A percentile compares a stretch with the other conserved stretches of the same genome.
phyloP scores from a whole-genome alignment of 805 yeast genomes.

The Hemisphaericaspora nanyangensis region DNA sequence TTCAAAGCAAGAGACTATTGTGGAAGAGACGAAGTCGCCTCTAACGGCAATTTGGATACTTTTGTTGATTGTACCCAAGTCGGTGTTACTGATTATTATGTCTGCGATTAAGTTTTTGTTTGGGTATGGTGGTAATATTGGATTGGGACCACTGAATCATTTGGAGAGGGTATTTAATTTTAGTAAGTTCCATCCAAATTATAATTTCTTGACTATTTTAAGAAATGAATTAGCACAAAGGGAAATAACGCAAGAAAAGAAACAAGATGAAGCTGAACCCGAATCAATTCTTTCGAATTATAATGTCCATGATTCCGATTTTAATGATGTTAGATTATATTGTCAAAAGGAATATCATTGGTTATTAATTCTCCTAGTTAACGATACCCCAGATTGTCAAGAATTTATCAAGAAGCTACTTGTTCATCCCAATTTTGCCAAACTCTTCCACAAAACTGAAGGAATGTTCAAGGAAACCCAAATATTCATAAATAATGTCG shows the following conservation, averaged over 20 bases:
- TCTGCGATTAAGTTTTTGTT: conserved; percentile 28
- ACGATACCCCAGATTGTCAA: conserved; percentile 19
- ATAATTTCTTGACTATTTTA: conserved; percentile 8
- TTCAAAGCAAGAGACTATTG: conserved; percentile 1
- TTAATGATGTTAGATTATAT: conserved; percentile 27
- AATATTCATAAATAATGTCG: conserved; percentile 29
- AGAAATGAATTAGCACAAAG: neutral
- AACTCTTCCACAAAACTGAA: conserved; percentile 22
- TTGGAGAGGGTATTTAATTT: conserved; percentile 26
- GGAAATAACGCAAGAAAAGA: neutral
- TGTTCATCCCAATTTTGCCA: conserved; percentile 13
- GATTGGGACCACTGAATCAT: conserved; percentile 11
- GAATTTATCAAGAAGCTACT: conserved; percentile 16
- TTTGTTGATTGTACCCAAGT: conserved; percentile 52
- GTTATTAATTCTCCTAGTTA: conserved; percentile 30
- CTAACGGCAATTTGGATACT: conserved; percentile 44
- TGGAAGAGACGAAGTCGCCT: conserved; percentile 9
- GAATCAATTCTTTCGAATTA: conserved; percentile 3
- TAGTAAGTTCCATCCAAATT: conserved; percentile 19
- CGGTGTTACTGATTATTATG: conserved; percentile 40
- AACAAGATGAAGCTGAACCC: neutral
- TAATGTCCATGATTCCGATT: conserved; percentile 15
- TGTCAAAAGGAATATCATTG: conserved; percentile 28
- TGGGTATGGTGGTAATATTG: conserved; percentile 10
- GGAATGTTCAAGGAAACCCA: conserved; percentile 27